Evolutionary conservation across 192 early-diverging fungal species (phyloP), one percentile per base, ranked within the genome.

Genomic region (Oehlia diaphana): DNA sequence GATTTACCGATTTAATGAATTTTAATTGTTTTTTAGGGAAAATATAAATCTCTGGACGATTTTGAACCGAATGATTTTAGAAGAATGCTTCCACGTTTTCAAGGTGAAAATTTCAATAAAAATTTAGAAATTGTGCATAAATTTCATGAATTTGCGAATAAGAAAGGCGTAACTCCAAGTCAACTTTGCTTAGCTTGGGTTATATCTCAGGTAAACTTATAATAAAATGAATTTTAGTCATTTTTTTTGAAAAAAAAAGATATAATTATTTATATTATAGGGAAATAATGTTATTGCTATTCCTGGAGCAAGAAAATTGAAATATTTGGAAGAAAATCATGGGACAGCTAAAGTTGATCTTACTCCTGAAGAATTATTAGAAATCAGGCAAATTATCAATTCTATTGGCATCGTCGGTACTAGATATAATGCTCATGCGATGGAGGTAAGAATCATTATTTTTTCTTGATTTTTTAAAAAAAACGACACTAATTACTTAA

Each of bases 151-250:
- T 37, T 91, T 50, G 92, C 91, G 13, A 80, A 81, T 50, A 90
- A 88, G 70, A 90, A 89, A 67, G 82, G 81, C 16, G 81, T 85
- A 69, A 88, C 83, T 21, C 67, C 88, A 0, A 80, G 84, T 10
- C 90, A 94, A 78, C 78, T 92, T 19, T 85, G 85, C 0, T 81
- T 94, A 37, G 91, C 93, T 6, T 94, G 93, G 93, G 84, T 93
- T 28, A 47, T 91, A 21, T 81, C 83, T 14, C 91, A 92, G 76
- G 90, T 91, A 3, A 92, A 90, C 89, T 82, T 92, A 33, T 63
- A 42, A 8, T 42, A 42, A 42, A 42, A 8, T 42, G 39, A 42
- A 42, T 42, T 42, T 42, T 42, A 5, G 2, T 37, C 35, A 4
- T 31, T 31, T 31, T 31, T 31, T 31, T 31, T 31, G 2, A 31